Evolutionary conservation across 306 rosid species (phyloP).

Genomic region (Dryas alaskensis): DNA sequence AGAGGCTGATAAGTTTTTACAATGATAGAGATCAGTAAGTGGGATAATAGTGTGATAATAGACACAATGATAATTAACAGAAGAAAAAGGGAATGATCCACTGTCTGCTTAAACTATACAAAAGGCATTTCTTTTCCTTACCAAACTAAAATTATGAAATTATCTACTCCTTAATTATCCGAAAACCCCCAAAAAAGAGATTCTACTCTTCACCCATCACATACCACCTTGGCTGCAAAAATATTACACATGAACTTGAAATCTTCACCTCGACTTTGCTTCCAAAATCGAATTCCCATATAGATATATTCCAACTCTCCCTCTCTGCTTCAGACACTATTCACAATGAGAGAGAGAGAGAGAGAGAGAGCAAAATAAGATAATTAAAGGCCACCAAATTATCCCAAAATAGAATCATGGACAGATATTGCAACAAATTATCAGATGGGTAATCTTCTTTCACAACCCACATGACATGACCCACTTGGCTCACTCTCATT

Average conservation of each 20-base stretch:
- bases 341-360: slow-evolving; percentile 24
- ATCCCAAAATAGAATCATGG: slow-evolving; percentile 27
- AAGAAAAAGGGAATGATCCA: slow-evolving; percentile 15
- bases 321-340: slow-evolving; percentile 34
- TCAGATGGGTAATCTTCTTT: background rate
- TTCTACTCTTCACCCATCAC: slow-evolving; percentile 40
- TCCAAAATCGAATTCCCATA: slow-evolving; percentile 33
- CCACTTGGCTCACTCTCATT: slow-evolving; percentile 31
- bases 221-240: slow-evolving; percentile 16
- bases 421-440: background rate
- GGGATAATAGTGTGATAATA: slow-evolving; percentile 2
- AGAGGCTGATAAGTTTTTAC: slow-evolving; percentile 34
- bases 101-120: slow-evolving; percentile 12
- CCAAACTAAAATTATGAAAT: slow-evolving; percentile 24
- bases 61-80: slow-evolving; percentile 28
- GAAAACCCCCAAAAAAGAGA: slow-evolving; percentile 36
- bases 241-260: slow-evolving; percentile 38
- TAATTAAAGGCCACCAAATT: slow-evolving; percentile 12
- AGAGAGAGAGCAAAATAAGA: slow-evolving; percentile 15
- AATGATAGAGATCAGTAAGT: slow-evolving; percentile 32
- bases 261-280: slow-evolving; percentile 13
- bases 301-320: background rate
- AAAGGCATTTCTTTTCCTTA: background rate
- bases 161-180: slow-evolving; percentile 13
- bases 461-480: background rate